Evolutionary conservation across 495 filamentous ascomycete genomes (phyloP).

Genomic region (Penicillium atrosanguineum): DNA sequence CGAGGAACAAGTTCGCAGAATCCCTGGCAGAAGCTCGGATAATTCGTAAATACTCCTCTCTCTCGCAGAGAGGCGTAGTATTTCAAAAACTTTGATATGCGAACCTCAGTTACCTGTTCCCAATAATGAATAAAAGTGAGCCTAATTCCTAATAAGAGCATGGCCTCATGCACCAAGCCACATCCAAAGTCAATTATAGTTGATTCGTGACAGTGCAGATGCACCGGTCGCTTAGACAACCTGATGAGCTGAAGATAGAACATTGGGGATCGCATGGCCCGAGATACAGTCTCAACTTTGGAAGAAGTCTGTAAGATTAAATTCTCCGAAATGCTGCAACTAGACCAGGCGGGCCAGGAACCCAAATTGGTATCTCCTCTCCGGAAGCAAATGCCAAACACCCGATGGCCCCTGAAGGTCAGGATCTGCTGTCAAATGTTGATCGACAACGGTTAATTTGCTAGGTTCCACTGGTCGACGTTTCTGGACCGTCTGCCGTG

Average conservation of each 20-base stretch:
- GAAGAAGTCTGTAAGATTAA: background rate
- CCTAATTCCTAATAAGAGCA: background rate
- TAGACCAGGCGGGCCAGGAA: background rate
- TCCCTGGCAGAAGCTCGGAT: background rate
- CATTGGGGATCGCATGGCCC: background rate
- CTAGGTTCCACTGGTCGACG: conserved; percentile 14
- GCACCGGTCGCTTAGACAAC: background rate
- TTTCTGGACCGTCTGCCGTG: conserved; percentile 2
- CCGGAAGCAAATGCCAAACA: conserved; percentile 9
- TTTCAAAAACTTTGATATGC: background rate
- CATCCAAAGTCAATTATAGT: background rate
- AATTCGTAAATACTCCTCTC: background rate
- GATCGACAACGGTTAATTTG: conserved; percentile 28
- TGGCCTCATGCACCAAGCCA: background rate
- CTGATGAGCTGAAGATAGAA: background rate
- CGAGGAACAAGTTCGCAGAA: background rate
- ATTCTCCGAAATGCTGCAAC: background rate
- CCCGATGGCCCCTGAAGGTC: conserved; percentile 6
- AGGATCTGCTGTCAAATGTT: conserved; percentile 23
- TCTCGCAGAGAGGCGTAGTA: background rate
- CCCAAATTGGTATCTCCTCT: background rate
- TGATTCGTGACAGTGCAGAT: background rate
- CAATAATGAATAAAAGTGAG: background rate
- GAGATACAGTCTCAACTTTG: background rate
- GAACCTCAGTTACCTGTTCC: background rate